Conservation (phyloP, 225 moss, liverwort and hornwort genomes). For the Rhytidiadelphus loreus region DNA sequence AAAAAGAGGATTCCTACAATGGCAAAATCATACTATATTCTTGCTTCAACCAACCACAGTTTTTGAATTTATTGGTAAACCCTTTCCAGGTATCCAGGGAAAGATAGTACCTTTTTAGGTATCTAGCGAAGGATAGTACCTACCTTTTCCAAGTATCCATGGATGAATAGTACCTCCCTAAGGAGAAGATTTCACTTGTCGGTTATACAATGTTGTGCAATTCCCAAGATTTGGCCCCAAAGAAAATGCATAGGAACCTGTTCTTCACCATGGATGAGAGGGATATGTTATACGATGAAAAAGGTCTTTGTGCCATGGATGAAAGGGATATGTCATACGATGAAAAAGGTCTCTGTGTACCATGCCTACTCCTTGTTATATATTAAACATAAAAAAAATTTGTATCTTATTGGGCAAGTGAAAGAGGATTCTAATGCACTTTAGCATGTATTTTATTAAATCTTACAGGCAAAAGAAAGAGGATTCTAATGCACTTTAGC, state of each 20-base stretch:
- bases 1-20: rapidly evolving
- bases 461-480: not conserved
- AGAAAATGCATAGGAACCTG: not conserved
- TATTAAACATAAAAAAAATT: too few species aligned
- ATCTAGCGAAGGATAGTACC: too few species aligned
- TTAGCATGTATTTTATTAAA: not conserved
- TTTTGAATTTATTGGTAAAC: not conserved
- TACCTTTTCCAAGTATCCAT: too few species aligned
- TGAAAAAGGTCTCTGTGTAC: not conserved
- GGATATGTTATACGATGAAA: not conserved
- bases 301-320: rapidly evolving
- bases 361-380: not conserved
- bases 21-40: not conserved
- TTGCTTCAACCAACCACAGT: rapidly evolving
- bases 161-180: too few species aligned
- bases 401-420: too few species aligned
- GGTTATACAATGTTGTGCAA: too few species aligned
- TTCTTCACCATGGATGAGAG: not conserved
- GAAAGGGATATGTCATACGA: not conserved
- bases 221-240: rapidly evolving
- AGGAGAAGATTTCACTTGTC: not conserved
- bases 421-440: too few species aligned
- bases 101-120: too few species aligned
- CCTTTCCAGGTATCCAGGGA: rapidly evolving
- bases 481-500: not conserved